phyloP scores from a whole-genome alignment of 2,329 filamentous ascomycete species.

The Colletotrichum magnum region DNA sequence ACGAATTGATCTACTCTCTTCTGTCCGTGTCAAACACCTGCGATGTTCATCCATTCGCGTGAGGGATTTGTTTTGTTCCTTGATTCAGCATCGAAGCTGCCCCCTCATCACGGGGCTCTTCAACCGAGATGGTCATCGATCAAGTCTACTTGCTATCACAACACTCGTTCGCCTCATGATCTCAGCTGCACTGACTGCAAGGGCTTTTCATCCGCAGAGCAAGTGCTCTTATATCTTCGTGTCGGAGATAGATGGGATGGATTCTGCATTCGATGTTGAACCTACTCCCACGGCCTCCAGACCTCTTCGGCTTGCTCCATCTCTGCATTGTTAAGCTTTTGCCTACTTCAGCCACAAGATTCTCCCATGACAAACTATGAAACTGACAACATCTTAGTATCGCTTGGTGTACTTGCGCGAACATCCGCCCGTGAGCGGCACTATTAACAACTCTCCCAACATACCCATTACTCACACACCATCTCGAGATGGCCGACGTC shows the following conservation, averaged over 20 bases:
- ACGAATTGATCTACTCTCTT: not conserved
- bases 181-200: not conserved
- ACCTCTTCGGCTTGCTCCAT: too few species aligned
- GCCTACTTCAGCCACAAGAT: too few species aligned
- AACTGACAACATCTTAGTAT: constrained; percentile 12
- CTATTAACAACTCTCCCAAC: not conserved
- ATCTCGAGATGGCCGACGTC: constrained; percentile 61
- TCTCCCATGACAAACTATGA: too few species aligned
- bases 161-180: not conserved
- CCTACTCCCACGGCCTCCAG: too few species aligned
- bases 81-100: too few species aligned
- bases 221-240: constrained; percentile 11
- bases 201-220: constrained; percentile 2
- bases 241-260: not conserved
- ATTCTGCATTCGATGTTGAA: not conserved
- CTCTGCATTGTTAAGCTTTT: too few species aligned
- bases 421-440: not conserved
- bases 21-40: not conserved
- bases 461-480: not conserved
- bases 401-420: not conserved
- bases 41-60: too few species aligned
- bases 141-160: not conserved
- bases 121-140: too few species aligned
- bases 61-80: too few species aligned
- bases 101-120: too few species aligned